Conservation (phyloP, 257 asterid species). For the Fraxinus anomala region DNA sequence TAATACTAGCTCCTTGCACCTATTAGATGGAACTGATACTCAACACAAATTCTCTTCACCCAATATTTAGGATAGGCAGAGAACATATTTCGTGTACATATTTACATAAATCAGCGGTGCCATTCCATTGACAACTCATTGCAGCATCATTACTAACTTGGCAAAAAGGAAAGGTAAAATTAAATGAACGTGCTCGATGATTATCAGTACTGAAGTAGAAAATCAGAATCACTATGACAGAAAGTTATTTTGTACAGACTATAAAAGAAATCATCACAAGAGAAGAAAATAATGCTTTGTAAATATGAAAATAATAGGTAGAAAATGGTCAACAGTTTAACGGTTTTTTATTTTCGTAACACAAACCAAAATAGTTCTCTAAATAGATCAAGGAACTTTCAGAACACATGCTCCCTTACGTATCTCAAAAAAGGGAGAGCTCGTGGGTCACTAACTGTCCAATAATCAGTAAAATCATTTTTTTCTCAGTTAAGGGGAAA, state of each 20-base stretch:
- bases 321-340: neutral
- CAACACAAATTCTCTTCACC: neutral
- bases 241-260: neutral
- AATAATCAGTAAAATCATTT: slow-evolving; percentile 11
- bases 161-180: neutral
- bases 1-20: neutral
- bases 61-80: slow-evolving; percentile 14
- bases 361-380: slow-evolving; percentile 7
- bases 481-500: slow-evolving; percentile 12
- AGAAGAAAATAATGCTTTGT: neutral
- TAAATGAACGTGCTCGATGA: neutral
- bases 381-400: slow-evolving; percentile 2
- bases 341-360: neutral
- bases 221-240: neutral
- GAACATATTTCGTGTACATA: neutral
- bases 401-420: neutral
- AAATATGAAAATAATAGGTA: neutral
- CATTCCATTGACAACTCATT: slow-evolving; percentile 14
- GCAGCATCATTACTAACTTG: neutral
- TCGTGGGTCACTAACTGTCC: slow-evolving; percentile 10
- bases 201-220: neutral
- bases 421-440: neutral
- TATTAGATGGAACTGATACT: neutral
- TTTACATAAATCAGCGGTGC: slow-evolving; percentile 10
- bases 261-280: neutral